Base-by-base conservation (phyloP, 352 stramenopile genomes). In the Phytophthora europaea region DNA sequence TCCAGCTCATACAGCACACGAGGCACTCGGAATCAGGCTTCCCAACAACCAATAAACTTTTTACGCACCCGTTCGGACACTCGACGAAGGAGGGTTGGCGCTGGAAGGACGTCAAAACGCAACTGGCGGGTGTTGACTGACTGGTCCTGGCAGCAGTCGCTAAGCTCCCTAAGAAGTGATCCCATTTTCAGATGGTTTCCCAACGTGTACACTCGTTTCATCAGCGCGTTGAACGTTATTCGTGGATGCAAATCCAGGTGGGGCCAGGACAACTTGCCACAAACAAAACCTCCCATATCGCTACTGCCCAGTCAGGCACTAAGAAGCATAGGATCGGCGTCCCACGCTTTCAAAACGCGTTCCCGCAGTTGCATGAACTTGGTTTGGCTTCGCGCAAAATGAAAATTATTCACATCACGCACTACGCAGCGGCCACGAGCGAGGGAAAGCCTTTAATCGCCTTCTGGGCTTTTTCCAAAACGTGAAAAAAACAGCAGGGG, bases 401-500 rank as follows among this genome's bases (percentile, higher is more conserved):
- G 72, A 34, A 75, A 53, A 31, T 75, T 38, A 66, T 79, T 73
- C 16, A 75, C 31, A 45, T 65, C 48, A 13, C 47, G 52, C 0
- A 68, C n/a, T 20, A 51, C n/a, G 31, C 31, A 22, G 22, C 52
- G 31, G 9, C 23, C 7, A 65, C 59, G n/a, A 34, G 40, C 20
- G 55, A 52, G 9, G 61, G 28, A 36, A 78, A 61, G 1, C 26
- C 18, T 2, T 45, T 38, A 6, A 54, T 72, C 0, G 33, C 31
- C 26, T 72, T 52, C 2, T 71, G 15, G 20, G 73, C 45, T 1
- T 75, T 75, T 28, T 64, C 43, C 16, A 73, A 51, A 0, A 75
- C 51, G 36, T 79, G 66, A 10, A 40, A 36, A 51, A 75, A 48
- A 77, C 67, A 75, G 75, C 10, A 82, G 33, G 12, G 58, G 8